Evolutionary conservation across 352 stramenopile species (phyloP).

Genomic region (Aphanomyces cochlioides): DNA sequence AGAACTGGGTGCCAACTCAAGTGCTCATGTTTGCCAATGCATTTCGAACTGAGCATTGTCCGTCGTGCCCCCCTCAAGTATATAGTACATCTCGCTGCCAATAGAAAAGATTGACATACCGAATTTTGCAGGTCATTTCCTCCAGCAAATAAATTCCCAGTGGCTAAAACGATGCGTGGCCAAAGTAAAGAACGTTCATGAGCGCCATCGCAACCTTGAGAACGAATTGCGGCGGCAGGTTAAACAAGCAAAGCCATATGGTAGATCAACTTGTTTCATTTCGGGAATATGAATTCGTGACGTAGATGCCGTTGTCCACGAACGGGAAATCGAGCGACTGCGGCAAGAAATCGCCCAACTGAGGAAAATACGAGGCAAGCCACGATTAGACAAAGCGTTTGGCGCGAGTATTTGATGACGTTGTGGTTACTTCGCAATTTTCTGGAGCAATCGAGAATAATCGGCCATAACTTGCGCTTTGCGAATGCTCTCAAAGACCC

Average conservation of each 20-base stretch:
- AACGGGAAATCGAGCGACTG: constrained; percentile 23
- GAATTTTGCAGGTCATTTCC: neutral
- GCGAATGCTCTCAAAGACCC: constrained; percentile 64
- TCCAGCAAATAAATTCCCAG: neutral
- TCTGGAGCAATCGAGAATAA: constrained; percentile 25
- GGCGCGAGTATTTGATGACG: neutral
- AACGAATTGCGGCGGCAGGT: constrained; percentile 12
- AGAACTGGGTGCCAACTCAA: constrained; percentile 20
- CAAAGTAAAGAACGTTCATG: constrained; percentile 15
- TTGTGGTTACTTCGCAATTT: constrained; percentile 5
- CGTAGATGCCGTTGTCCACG: constrained; percentile 25
- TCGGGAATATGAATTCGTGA: neutral
- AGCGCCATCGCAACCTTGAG: neutral
- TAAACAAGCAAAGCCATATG: constrained; percentile 17
- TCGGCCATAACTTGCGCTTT: constrained; percentile 42
- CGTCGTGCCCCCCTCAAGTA: too few species aligned
- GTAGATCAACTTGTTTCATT: neutral
- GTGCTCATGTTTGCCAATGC: neutral
- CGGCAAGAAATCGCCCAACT: constrained; percentile 13
- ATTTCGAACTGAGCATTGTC: constrained; percentile 4
- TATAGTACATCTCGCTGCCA: too few species aligned
- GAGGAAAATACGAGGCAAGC: constrained; percentile 10
- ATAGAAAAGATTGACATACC: too few species aligned
- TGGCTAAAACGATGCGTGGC: constrained; percentile 22
- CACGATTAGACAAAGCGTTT: neutral